Evolutionary conservation across 2,329 filamentous ascomycete species (phyloP), one percentile per base, ranked within the genome.

Genomic region (Lojkania enalia): DNA sequence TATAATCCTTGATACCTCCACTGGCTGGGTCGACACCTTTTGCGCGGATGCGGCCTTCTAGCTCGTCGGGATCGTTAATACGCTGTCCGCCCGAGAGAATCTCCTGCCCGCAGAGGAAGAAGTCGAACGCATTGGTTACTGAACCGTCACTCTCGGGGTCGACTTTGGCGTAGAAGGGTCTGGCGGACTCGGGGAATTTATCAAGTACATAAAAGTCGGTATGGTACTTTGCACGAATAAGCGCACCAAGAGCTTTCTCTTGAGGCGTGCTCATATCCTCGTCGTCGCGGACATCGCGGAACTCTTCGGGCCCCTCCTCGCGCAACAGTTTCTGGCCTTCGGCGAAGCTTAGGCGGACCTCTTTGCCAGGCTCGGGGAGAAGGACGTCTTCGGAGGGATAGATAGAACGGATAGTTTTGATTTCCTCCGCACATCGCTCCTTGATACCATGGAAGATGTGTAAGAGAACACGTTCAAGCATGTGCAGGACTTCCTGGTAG

Each of bases 121-220:
- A 84, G 67, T 86, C 83, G 69, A 84, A 86, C 3, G 78, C 82
- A 72, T 85, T 84, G 32, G 78, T 74, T 58, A 75, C 75, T n/a
- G n/a, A n/a, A 71, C 77, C 57, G 5, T 72, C 60, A 55, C 72
- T 64, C 27, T 52, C 29, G 29, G 73, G 69, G 23, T 66, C 87
- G 42, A 88, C 84, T 76, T 92, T 89, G 50, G 92, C 90, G 73
- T 96, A 97, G 73, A 96, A 96, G 4, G 92, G 92, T 20, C 94
- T 83, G 15, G 94, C 88, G 27, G 79, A 77, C 70, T 94, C 84
- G 33, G 94, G 94, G 79, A 96, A 99, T 74, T 97, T 94, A 77
- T 97, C 92, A 51, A 99, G 81, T 16, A 95, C 86, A 75, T 96
- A 97, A 76, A 97, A 97, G 75, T 99, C 94, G 48, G 90, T 94